These are phyloP conservation scores for Aspergillus nanangensis DNA, from an alignment of 495 filamentous ascomycete species.

Conservation along the genomic window DNA sequence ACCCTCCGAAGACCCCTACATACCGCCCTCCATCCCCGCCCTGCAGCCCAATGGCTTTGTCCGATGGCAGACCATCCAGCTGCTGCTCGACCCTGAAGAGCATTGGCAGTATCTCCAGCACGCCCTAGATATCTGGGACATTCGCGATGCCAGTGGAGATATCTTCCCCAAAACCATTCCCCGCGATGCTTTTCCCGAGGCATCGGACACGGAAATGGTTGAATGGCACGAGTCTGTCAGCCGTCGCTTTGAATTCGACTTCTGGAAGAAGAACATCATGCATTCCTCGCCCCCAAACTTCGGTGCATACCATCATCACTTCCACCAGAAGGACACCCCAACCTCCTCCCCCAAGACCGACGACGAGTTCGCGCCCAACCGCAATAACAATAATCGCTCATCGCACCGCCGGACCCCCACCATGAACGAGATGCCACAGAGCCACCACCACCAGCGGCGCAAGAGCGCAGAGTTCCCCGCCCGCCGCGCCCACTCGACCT, in stretches of 20 bases:
- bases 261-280: conserved; percentile 28
- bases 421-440: conserved; percentile 14
- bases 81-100: conserved; percentile 81
- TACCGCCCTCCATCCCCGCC: conserved; percentile 72
- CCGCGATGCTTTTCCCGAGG: conserved; percentile 64
- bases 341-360: too few relatives aligned
- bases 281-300: conserved; percentile 30
- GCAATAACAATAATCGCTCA: conserved; percentile 9
- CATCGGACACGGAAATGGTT: conserved; percentile 72
- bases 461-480: conserved; percentile 24
- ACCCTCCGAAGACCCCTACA: conserved; percentile 65
- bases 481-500: conserved; percentile 19
- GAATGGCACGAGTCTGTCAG: conserved; percentile 75
- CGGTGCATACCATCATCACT: conserved; percentile 27
- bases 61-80: conserved; percentile 90
- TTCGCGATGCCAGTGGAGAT: conserved; percentile 68
- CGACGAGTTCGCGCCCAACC: conserved; percentile 27
- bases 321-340: conserved; percentile 27
- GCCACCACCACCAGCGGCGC: conserved; percentile 13
- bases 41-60: conserved; percentile 81
- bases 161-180: conserved; percentile 80
- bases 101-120: conserved; percentile 81
- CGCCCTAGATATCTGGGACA: conserved; percentile 70
- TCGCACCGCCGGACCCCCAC: conserved; percentile 17
- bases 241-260: conserved; percentile 38